phyloP scores from a whole-genome alignment of 2,329 filamentous ascomycete genomes.

The Ophiocordyceps unilateralis region DNA sequence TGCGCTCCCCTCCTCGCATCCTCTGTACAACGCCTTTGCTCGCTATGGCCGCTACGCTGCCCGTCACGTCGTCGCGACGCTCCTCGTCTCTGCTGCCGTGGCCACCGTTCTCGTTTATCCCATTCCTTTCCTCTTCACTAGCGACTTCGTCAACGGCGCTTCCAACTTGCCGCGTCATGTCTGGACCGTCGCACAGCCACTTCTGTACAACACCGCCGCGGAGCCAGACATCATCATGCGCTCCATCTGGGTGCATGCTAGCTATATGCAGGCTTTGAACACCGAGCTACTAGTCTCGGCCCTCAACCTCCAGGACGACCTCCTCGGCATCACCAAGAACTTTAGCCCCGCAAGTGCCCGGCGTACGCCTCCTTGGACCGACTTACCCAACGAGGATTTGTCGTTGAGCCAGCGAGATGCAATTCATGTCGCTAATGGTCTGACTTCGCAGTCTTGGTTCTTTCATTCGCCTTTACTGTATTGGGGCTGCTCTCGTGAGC shows the following conservation, averaged over 20 bases:
- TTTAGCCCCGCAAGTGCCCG: constrained; percentile 29
- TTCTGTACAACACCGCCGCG: constrained; percentile 31
- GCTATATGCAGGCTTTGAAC: constrained; percentile 61
- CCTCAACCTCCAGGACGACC: constrained; percentile 50
- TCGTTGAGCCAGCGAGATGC: constrained; percentile 30
- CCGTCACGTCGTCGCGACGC: constrained; percentile 55
- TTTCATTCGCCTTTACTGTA: constrained; percentile 73
- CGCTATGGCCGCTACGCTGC: constrained; percentile 55
- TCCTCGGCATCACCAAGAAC: constrained; percentile 43
- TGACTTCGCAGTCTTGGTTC: constrained; percentile 51
- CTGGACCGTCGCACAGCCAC: constrained; percentile 57
- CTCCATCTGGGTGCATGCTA: constrained; percentile 66
- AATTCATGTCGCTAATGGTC: constrained; percentile 40
- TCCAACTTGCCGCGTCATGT: constrained; percentile 63
- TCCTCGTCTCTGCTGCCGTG: constrained; percentile 56
- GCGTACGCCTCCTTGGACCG: constrained; percentile 12
- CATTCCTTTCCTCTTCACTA: constrained; percentile 57
- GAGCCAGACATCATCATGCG: constrained; percentile 63
- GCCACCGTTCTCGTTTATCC: constrained; percentile 57
- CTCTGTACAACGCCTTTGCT: constrained; percentile 45
- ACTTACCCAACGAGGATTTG: constrained; percentile 18
- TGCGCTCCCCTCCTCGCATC: constrained; percentile 43
- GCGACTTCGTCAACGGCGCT: constrained; percentile 52
- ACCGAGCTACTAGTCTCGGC: constrained; percentile 47
- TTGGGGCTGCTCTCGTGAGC: constrained; percentile 50